Evolutionary conservation across 2,329 filamentous ascomycete genomes (phyloP).

Genomic region (Phialocephala subalpina): DNA sequence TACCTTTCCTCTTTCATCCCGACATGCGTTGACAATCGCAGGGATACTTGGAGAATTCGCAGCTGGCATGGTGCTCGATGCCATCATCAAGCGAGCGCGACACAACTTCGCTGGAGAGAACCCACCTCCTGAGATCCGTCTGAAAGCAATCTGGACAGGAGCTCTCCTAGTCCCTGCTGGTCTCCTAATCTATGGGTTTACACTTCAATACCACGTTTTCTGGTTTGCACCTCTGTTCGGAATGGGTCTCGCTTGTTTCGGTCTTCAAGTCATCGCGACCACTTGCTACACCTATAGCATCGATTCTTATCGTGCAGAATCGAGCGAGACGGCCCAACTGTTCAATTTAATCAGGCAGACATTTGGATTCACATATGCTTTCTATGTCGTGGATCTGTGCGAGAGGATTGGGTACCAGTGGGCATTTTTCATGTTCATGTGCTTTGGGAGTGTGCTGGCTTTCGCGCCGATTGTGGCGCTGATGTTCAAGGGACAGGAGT

Average conservation of each 20-base stretch:
- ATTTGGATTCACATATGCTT: not conserved
- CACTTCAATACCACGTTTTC: constrained; percentile 39
- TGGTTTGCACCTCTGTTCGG: constrained; percentile 42
- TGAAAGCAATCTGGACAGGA: constrained; percentile 41
- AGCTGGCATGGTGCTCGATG: constrained; percentile 19
- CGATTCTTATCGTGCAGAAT: constrained; percentile 38
- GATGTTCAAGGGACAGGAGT: constrained; percentile 22
- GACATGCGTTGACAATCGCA: not conserved
- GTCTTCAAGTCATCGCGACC: constrained; percentile 41
- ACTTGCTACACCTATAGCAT: constrained; percentile 39
- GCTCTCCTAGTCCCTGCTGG: constrained; percentile 41
- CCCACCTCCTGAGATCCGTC: constrained; percentile 37
- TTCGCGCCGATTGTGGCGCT: constrained; percentile 20
- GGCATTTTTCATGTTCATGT: constrained; percentile 20
- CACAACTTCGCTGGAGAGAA: constrained; percentile 19
- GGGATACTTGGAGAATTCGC: constrained; percentile 26
- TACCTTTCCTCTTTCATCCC: not conserved
- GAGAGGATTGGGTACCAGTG: constrained; percentile 23
- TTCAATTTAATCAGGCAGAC: constrained; percentile 39
- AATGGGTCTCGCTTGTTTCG: constrained; percentile 41
- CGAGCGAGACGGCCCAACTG: constrained; percentile 35
- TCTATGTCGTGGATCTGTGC: constrained; percentile 10
- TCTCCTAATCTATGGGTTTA: constrained; percentile 45
- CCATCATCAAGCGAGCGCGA: constrained; percentile 22
- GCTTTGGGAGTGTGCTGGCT: constrained; percentile 20